Conservation (phyloP, 805 yeast species). For the Pichia exigua region DNA sequence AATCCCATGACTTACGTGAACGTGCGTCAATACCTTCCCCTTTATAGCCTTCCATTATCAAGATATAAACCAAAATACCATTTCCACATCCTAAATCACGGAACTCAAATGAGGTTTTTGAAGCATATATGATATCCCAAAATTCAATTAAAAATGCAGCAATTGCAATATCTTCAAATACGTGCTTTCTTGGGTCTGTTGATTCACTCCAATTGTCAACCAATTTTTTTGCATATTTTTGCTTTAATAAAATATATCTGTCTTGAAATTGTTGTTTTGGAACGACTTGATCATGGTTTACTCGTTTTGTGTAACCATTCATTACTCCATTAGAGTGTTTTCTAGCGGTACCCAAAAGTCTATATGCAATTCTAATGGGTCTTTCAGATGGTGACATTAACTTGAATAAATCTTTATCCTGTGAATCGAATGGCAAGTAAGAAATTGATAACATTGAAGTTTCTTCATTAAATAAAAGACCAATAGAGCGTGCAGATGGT, state of each 20-base stretch:
- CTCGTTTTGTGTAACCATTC: slow-evolving; percentile 82
- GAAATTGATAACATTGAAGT: slow-evolving; percentile 54
- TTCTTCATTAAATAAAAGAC: slow-evolving; percentile 43
- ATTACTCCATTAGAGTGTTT: slow-evolving; percentile 81
- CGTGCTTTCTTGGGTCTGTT: slow-evolving; percentile 93
- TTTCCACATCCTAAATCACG: slow-evolving; percentile 94
- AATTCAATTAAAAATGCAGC: slow-evolving; percentile 89
- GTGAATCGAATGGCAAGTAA: slow-evolving; percentile 53
- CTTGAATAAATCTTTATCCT: slow-evolving; percentile 22
- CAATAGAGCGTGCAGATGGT: slow-evolving; percentile 80
- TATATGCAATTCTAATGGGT: slow-evolving; percentile 71
- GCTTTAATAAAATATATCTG: slow-evolving; percentile 70
- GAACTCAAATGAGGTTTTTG: slow-evolving; percentile 49
- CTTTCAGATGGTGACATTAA: slow-evolving; percentile 44
- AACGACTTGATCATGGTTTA: slow-evolving; percentile 80
- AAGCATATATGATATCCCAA: slow-evolving; percentile 51
- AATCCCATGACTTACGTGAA: slow-evolving; percentile 77
- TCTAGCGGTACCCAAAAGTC: slow-evolving; percentile 68
- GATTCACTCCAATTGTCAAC: slow-evolving; percentile 87
- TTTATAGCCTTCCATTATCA: slow-evolving; percentile 67
- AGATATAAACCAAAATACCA: slow-evolving; percentile 72
- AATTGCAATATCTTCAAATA: slow-evolving; percentile 91
- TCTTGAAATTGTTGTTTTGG: slow-evolving; percentile 78
- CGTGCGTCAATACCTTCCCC: slow-evolving; percentile 91
- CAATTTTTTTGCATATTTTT: slow-evolving; percentile 65